phyloP scores from a whole-genome alignment of 768 basidiomycete species.

The Tricholomella constricta region DNA sequence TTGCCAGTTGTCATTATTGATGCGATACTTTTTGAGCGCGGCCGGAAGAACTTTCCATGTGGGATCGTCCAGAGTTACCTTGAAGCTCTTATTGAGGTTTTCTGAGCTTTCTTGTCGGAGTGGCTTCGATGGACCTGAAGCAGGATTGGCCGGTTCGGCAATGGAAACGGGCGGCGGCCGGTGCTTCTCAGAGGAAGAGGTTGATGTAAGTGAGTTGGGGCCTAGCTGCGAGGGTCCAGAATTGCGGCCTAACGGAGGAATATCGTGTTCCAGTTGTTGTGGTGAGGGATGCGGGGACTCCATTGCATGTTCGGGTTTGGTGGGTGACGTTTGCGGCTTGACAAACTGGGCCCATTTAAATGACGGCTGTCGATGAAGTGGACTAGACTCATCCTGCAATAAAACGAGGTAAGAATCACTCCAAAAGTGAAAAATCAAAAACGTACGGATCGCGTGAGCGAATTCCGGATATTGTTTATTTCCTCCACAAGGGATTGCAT shows the following conservation, averaged over 20 bases:
- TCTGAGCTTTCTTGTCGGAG: slow-evolving; percentile 66
- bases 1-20: slow-evolving; percentile 98
- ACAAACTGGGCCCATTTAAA: slow-evolving; percentile 89
- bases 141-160: slow-evolving; percentile 32
- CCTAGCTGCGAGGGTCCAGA: slow-evolving; percentile 28
- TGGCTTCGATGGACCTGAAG: slow-evolving; percentile 41
- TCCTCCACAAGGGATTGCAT: slow-evolving; percentile 71
- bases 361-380: slow-evolving; percentile 72
- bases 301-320: slow-evolving; percentile 57
- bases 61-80: slow-evolving; percentile 96
- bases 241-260: slow-evolving; percentile 41
- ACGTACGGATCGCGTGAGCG: slow-evolving; percentile 41
- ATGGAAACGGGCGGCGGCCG: slow-evolving; percentile 32
- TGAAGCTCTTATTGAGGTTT: slow-evolving; percentile 87
- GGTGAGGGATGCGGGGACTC: slow-evolving; percentile 85
- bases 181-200: slow-evolving; percentile 31
- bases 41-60: slow-evolving; percentile 99
- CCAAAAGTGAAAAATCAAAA: slow-evolving; percentile 2
- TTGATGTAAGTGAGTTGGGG: slow-evolving; percentile 13
- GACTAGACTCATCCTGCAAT: slow-evolving; percentile 36
- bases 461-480: slow-evolving; percentile 44
- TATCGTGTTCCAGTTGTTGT: slow-evolving; percentile 74
- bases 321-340: slow-evolving; percentile 78
- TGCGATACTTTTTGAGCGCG: slow-evolving; percentile 97
- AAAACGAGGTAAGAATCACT: slow-evolving; percentile 11